Base-by-base conservation (phyloP, 331 rosid genomes). In the Telfairia occidentalis region DNA sequence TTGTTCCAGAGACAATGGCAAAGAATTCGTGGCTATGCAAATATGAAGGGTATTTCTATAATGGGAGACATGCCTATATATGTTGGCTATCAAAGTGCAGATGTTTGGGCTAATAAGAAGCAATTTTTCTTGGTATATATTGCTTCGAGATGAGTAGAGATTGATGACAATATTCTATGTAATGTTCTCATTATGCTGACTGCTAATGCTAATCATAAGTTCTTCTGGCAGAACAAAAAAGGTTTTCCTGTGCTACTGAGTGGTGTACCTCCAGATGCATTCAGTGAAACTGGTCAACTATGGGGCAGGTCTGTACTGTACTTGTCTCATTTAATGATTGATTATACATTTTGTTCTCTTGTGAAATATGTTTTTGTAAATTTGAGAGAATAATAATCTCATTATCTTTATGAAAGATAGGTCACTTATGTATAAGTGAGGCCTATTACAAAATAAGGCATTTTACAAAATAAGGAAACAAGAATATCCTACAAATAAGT, bases 41-140 rank as follows among this genome's bases (percentile, higher is more conserved):
- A 78, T 66, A 82, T 64, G 77, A 89, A 83, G 80, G 97, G 98
- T 77, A 77, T 94, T 50, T 85, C 86, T 59, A 91, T 94, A 73
- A 89, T 94, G 96, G 98, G 98, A 72, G 98, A 94, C 89, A 94
- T 94, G 97, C 98, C 98, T 77, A 94, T 94, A 60, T 94, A 94
- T 84, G 98, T 94, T 50, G 97, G 97, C 77, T 91, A 94, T 85
- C 98, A 94, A 80, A 94, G 96, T 84, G 98, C 98, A 77, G 97
- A 91, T 86, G 98, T 94, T 78, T 94, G 98, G 97, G 98, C 97
- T 79, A 91, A 94, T 84, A 89, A 84, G 85, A 91, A 86, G 78
- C 96, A 89, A 13, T 94, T 94, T 86, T 72, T 61, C 59, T 89
- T 91, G 89, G 98, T 94, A 72, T 82, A 90, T 82, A 10, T 5